Evolutionary conservation across 2,329 filamentous ascomycete genomes (phyloP).

Genomic region (Aspergillus tanneri): DNA sequence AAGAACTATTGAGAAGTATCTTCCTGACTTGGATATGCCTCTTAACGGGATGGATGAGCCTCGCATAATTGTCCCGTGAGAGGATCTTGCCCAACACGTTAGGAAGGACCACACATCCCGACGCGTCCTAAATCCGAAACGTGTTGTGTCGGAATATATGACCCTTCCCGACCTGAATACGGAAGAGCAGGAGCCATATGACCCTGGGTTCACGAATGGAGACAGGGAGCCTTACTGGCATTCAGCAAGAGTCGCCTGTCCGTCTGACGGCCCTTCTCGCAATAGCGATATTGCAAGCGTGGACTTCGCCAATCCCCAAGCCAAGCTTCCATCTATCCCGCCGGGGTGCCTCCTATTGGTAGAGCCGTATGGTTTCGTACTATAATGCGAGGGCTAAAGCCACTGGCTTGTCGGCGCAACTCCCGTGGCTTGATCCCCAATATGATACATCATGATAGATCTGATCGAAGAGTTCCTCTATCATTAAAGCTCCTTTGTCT

Average conservation of each 20-base stretch:
- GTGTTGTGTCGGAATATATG: slow-evolving; percentile 14
- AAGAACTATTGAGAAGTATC: slow-evolving; percentile 34
- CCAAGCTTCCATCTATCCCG: slow-evolving; percentile 45
- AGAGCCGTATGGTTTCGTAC: slow-evolving; percentile 42
- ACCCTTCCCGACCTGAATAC: background rate
- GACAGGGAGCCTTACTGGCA: too few relatives aligned
- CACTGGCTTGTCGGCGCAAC: slow-evolving; percentile 44
- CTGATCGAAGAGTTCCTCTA: slow-evolving; percentile 54
- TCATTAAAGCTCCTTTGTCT: slow-evolving; percentile 42
- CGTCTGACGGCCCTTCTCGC: too few relatives aligned
- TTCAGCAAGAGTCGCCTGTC: too few relatives aligned
- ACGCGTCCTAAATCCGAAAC: background rate
- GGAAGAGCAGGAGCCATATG: slow-evolving; percentile 14
- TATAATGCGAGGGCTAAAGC: slow-evolving; percentile 39
- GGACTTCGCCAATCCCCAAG: too few relatives aligned
- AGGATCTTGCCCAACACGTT: slow-evolving; percentile 44
- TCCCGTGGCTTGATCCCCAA: slow-evolving; percentile 47
- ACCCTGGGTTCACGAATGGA: too few relatives aligned
- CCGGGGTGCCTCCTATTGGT: slow-evolving; percentile 34
- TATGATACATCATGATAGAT: slow-evolving; percentile 54
- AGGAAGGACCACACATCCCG: slow-evolving; percentile 28
- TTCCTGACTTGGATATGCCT: slow-evolving; percentile 27
- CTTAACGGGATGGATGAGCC: slow-evolving; percentile 40
- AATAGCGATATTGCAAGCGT: too few relatives aligned
- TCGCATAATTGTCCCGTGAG: slow-evolving; percentile 49